Base-by-base conservation (phyloP, 345 rosid genomes). In the Salix dunnii region DNA sequence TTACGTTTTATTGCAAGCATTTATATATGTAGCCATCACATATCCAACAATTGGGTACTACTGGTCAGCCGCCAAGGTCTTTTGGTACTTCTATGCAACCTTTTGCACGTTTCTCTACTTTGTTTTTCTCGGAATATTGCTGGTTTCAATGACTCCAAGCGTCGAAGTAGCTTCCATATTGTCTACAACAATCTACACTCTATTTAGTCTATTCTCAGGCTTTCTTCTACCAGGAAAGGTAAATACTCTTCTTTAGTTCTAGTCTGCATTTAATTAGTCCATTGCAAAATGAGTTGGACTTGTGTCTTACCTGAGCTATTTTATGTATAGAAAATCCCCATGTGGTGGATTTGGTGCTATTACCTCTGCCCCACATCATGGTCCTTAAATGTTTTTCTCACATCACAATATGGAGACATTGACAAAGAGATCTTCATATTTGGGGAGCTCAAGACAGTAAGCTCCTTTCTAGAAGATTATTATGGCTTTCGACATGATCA, bases 181-280 rank as follows among this genome's bases (percentile, higher is more conserved):
- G 25, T 1, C 62, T 43, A 40, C 83, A 30, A 0, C 76, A 18
- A 65, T 81, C 72, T 84, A 77, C 60, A 31, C 86, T 0, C 18
- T 73, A 27, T 64, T 80, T 28, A 78, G 55, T 67, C 77, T 84
- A 7, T 84, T 80, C 78, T 78, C 86, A 1, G 84, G 86, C 51
- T 84, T 80, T 30, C 62, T 80, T 11, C 25, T 84, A 49, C 86
- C 86, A 2, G 77, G 66, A 72, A 82, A 79, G 36, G 82, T 78
- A 78, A 33, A 6, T 33, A 5, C 72, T 4, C 14, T 13, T 38
- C 42, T 43, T 5, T 27, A 14, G 7, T 11, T 18, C 18, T 25
- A 18, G 7, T 3, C 16, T 30, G 35, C 68, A 28, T 7, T 27
- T 25, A 21, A 62, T 2, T 27, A 11, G 13, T 27, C 38, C 16